Conservation (phyloP, 495 filamentous ascomycete genomes). For the Annulohypoxylon moriforme region DNA sequence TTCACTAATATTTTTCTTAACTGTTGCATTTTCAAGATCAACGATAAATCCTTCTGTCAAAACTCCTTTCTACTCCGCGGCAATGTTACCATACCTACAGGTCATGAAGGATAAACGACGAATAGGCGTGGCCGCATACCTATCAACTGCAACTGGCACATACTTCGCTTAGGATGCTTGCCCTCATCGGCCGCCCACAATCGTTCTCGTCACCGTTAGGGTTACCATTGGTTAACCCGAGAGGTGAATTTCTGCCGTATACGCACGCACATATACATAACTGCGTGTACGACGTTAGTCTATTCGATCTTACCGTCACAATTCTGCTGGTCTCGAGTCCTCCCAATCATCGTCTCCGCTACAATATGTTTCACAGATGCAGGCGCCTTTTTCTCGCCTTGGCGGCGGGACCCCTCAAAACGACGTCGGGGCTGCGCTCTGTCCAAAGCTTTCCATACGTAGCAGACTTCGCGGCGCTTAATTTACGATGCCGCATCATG, state of each 20-base stretch:
- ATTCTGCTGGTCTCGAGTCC: constrained; percentile 25
- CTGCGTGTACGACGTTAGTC: constrained; percentile 37
- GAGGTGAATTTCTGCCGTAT: constrained; percentile 33
- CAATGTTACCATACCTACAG: constrained; percentile 46
- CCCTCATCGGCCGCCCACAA: constrained; percentile 33
- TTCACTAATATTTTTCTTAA: constrained; percentile 13
- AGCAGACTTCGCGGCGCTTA: constrained; percentile 43
- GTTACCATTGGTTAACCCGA: constrained; percentile 30
- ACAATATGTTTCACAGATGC: constrained; percentile 36
- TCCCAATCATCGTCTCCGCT: constrained; percentile 36
- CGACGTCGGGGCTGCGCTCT: constrained; percentile 20
- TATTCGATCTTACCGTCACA: constrained; percentile 30
- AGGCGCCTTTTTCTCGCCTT: constrained; percentile 38
- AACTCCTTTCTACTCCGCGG: constrained; percentile 30
- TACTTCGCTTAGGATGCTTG: constrained; percentile 41
- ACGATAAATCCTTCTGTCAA: constrained; percentile 39
- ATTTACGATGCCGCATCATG: constrained; percentile 41
- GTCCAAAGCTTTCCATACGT: constrained; percentile 21
- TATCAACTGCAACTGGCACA: constrained; percentile 33
- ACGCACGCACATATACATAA: constrained; percentile 3
- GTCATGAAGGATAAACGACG: constrained; percentile 28
- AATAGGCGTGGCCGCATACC: constrained; percentile 42
- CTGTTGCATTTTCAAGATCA: constrained; percentile 27
- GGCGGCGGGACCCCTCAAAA: constrained; percentile 29
- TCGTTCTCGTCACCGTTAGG: constrained; percentile 20